A percentile compares a stretch with the other conserved stretches of the same genome.
Evolutionary conservation across 305 asterid genomes (phyloP).

Genomic region (Fraxinus xanthoxyloides): DNA sequence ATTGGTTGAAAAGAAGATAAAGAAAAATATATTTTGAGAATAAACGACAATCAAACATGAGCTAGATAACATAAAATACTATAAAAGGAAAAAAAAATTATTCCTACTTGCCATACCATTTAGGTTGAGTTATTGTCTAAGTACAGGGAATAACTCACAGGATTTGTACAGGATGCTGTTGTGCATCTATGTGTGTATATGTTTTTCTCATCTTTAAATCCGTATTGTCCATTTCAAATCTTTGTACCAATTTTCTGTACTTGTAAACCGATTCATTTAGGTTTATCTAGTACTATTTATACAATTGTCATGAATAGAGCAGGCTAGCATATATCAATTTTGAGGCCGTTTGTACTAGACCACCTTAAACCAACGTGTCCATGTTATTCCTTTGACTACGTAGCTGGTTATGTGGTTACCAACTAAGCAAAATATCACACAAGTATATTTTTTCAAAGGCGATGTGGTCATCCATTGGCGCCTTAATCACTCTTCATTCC

Average conservation of each 20-base stretch:
- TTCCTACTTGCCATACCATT: background rate
- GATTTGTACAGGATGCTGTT: too few relatives aligned
- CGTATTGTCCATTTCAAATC: too few relatives aligned
- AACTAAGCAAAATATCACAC: background rate
- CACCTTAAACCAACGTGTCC: background rate
- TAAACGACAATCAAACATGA: too few relatives aligned
- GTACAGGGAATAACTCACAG: too few relatives aligned
- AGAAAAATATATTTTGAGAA: too few relatives aligned
- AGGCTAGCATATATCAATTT: background rate
- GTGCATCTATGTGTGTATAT: too few relatives aligned
- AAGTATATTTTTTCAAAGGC: background rate
- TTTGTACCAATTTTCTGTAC: too few relatives aligned
- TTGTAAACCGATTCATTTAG: too few relatives aligned
- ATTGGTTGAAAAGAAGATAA: too few relatives aligned
- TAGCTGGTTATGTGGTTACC: background rate
- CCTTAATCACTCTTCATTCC: background rate
- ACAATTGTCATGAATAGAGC: background rate
- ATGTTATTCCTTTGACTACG: background rate
- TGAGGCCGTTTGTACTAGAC: background rate
- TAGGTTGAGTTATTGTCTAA: too few relatives aligned
- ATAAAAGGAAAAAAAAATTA: background rate
- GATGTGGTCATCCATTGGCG: background rate
- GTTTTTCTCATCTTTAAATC: too few relatives aligned
- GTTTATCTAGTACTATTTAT: background rate
- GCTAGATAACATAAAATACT: background rate